A percentile compares a stretch with the other conserved stretches of the same genome.
Evolutionary conservation across 768 basidiomycete species (phyloP).

Genomic region (Suillus subalutaceus): DNA sequence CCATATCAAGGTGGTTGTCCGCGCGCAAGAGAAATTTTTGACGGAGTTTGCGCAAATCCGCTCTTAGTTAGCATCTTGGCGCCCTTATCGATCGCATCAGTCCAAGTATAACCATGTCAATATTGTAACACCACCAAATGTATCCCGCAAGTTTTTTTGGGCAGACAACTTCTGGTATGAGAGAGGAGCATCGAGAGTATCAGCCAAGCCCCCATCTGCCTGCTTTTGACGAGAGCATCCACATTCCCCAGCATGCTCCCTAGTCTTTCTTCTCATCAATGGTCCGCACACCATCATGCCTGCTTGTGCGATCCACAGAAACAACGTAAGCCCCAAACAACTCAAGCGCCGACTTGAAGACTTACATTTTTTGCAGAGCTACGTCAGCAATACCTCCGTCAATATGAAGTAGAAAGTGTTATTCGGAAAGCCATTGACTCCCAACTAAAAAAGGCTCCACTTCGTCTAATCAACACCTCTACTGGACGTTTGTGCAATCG

Average conservation of each 20-base stretch:
- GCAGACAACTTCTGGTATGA: background rate
- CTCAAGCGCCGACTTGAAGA: no score
- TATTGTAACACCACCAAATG: conserved; percentile 6
- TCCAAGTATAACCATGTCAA: conserved; percentile 1
- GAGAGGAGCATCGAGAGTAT: background rate
- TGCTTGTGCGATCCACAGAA: conserved; percentile 8
- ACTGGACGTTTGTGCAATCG: no score
- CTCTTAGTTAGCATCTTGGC: background rate
- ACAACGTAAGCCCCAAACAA: no score
- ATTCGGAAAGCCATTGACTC: no score
- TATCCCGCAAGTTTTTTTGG: background rate
- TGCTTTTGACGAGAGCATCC: conserved; percentile 86
- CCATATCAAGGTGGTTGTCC: conserved; percentile 27
- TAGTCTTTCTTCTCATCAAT: conserved; percentile 84
- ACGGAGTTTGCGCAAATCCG: conserved; percentile 19
- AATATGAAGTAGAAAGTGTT: no score
- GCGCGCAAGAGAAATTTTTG: conserved; percentile 29
- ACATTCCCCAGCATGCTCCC: conserved; percentile 89
- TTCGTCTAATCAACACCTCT: no score
- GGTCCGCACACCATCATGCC: conserved; percentile 42
- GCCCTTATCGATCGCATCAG: background rate
- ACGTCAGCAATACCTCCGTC: no score
- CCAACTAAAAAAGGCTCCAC: no score
- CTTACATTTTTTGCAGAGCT: no score
- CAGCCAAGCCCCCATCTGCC: conserved; percentile 82